Conservation (phyloP, 2,329 filamentous ascomycete genomes). For the Xylariales sp. region DNA sequence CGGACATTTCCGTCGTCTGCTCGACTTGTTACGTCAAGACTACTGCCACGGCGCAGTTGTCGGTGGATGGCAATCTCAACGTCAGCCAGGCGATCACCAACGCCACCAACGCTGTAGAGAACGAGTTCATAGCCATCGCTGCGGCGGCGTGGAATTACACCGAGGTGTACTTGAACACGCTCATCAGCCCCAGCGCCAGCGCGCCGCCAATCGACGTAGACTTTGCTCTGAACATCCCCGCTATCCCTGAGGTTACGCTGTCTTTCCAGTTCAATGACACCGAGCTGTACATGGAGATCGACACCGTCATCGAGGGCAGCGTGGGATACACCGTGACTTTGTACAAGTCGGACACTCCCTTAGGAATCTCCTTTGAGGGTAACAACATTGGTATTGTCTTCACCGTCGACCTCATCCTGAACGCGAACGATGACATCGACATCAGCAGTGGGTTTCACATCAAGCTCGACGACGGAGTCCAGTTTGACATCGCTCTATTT, state of each 20-base stretch:
- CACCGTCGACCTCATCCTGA: constrained; percentile 47
- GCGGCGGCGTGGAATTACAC: constrained; percentile 19
- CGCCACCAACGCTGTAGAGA: constrained; percentile 24
- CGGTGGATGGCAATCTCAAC: constrained; percentile 36
- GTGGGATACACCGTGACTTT: constrained; percentile 44
- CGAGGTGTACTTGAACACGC: constrained; percentile 15
- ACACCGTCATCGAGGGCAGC: constrained; percentile 34
- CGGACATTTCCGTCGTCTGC: constrained; percentile 38
- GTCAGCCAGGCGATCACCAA: constrained; percentile 25
- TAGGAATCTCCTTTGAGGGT: constrained; percentile 35
- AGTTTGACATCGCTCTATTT: constrained; percentile 46
- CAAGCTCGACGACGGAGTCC: constrained; percentile 44
- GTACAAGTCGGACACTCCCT: constrained; percentile 37
- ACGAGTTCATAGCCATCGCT: constrained; percentile 29
- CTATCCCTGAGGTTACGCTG: constrained; percentile 37
- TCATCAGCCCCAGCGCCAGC: constrained; percentile 18
- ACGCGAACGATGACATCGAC: constrained; percentile 38
- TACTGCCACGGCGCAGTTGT: constrained; percentile 35
- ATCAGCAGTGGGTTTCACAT: constrained; percentile 53
- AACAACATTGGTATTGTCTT: constrained; percentile 43
- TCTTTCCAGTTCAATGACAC: constrained; percentile 44
- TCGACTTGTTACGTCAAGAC: constrained; percentile 48
- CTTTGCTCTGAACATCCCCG: constrained; percentile 37
- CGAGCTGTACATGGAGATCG: constrained; percentile 47
- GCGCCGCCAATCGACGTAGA: constrained; percentile 33